phyloP scores from a whole-genome alignment of 2,329 filamentous ascomycete genomes.

The Epichloe baconii region DNA sequence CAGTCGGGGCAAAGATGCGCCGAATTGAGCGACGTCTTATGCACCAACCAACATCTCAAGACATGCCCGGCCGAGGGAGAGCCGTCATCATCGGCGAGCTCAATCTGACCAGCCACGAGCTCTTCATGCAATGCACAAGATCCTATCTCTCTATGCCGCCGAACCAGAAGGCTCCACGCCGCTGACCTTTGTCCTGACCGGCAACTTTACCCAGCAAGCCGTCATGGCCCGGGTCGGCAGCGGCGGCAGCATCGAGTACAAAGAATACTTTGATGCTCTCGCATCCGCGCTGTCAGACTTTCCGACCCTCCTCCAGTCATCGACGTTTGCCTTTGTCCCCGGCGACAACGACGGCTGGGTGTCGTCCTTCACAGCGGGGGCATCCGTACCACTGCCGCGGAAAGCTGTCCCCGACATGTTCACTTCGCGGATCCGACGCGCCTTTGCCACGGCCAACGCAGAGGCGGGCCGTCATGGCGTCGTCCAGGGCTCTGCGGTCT shows the following conservation, averaged over 20 bases:
- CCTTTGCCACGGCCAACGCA: constrained; percentile 64
- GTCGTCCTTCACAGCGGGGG: constrained; percentile 68
- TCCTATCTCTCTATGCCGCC: constrained; percentile 61
- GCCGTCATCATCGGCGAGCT: constrained; percentile 75
- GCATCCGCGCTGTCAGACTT: constrained; percentile 75
- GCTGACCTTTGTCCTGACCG: constrained; percentile 68
- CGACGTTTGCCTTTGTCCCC: constrained; percentile 84
- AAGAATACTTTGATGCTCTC: constrained; percentile 85
- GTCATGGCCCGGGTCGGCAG: constrained; percentile 56
- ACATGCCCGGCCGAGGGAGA: constrained; percentile 30
- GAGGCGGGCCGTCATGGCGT: constrained; percentile 39
- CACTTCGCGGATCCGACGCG: constrained; percentile 71
- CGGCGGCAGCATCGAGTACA: constrained; percentile 85
- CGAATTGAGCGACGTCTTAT: constrained; percentile 61
- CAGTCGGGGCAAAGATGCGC: constrained; percentile 71
- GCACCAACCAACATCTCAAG: constrained; percentile 22
- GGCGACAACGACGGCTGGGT: constrained; percentile 98
- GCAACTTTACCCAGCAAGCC: constrained; percentile 63
- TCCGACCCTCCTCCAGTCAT: constrained; percentile 61
- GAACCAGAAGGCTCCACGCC: constrained; percentile 54
- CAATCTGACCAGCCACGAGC: constrained; percentile 71
- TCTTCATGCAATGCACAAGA: constrained; percentile 65
- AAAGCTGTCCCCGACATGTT: constrained; percentile 75
- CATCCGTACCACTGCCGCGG: constrained; percentile 55
- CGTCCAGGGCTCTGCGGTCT: constrained; percentile 49